Conservation (phyloP, 1,284 basidiomycete genomes). For the Tetrapyrgos nigripes region DNA sequence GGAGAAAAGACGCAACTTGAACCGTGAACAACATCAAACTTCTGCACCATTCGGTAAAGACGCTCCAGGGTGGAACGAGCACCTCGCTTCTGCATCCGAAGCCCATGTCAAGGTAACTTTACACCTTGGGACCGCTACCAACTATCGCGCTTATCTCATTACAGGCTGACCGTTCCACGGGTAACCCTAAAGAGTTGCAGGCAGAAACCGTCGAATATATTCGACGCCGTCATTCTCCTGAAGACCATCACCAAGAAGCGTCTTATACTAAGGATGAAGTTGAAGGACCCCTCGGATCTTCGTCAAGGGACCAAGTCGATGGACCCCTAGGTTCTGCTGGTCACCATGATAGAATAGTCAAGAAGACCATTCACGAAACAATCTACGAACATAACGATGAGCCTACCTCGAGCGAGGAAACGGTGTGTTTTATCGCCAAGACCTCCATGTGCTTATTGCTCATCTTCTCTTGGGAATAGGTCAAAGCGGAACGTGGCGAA, state of each 20-base stretch:
- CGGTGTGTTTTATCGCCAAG: conserved; percentile 21
- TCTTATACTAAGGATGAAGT: conserved; percentile 41
- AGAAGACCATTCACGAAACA: conserved; percentile 22
- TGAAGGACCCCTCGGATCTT: conserved; percentile 18
- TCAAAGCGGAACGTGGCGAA: conserved; percentile 36
- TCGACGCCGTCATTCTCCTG: conserved; percentile 36
- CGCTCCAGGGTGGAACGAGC: conserved; percentile 81
- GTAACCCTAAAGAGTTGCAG: conserved; percentile 36
- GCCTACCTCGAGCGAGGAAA: conserved; percentile 30
- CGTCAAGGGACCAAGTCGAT: conserved; percentile 25
- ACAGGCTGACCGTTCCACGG: conserved; percentile 46
- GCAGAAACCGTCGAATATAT: conserved; percentile 46
- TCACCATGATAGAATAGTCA: conserved; percentile 13
- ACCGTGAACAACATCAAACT: conserved; percentile 53
- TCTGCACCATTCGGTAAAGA: conserved; percentile 54
- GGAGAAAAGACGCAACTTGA: conserved; percentile 64
- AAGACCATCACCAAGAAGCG: conserved; percentile 36
- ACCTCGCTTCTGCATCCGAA: conserved; percentile 71
- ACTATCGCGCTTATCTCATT: background rate
- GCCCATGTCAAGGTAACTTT: conserved; percentile 67
- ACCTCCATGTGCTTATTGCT: background rate
- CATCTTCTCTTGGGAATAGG: conserved; percentile 19
- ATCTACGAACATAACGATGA: conserved; percentile 17
- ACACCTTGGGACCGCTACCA: background rate
- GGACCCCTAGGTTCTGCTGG: conserved; percentile 46